Percentiles rank a stretch among this genome's conserved stretches.
These are phyloP conservation scores for Calophaca sinica DNA, from an alignment of 306 rosid genomes.

Conservation along the genomic window DNA sequence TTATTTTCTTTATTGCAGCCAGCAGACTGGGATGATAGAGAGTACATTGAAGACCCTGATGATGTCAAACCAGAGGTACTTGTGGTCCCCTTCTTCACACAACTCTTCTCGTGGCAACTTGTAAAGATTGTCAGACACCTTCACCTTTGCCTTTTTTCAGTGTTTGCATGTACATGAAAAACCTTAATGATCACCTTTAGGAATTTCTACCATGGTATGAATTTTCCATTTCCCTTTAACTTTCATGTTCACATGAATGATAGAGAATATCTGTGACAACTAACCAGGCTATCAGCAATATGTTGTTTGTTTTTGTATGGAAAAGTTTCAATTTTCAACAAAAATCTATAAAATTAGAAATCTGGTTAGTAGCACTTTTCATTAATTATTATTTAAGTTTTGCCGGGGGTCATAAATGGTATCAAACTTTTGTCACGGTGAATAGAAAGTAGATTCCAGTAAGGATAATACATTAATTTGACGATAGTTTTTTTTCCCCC, in stretches of 20 bases:
- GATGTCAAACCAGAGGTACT: slow-evolving; percentile 80
- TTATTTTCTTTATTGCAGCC: slow-evolving; percentile 62
- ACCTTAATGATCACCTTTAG: slow-evolving; percentile 1
- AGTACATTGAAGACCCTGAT: slow-evolving; percentile 85
- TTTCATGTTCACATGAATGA: not conserved
- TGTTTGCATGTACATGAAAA: slow-evolving; percentile 14
- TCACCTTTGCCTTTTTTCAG: slow-evolving; percentile 8
- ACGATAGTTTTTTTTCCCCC: not conserved
- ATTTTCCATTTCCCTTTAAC: slow-evolving; percentile 23
- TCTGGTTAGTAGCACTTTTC: not conserved
- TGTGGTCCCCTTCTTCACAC: not conserved
- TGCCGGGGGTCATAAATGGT: slow-evolving; percentile 4
- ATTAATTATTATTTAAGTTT: slow-evolving; percentile 20
- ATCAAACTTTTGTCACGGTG: slow-evolving; percentile 8
- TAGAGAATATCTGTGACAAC: too few relatives aligned
- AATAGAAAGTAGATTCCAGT: not conserved
- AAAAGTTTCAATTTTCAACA: not conserved
- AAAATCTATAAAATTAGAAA: not conserved
- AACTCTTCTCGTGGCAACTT: slow-evolving; percentile 13
- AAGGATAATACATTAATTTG: slow-evolving; percentile 7
- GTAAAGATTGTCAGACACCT: slow-evolving; percentile 15
- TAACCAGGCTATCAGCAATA: too few relatives aligned
- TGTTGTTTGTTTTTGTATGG: too few relatives aligned
- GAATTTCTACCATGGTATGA: slow-evolving; percentile 26
- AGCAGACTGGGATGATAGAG: slow-evolving; percentile 93